phyloP scores from a whole-genome alignment of 129 eudicot genomes.

The Artemisia argyi region DNA sequence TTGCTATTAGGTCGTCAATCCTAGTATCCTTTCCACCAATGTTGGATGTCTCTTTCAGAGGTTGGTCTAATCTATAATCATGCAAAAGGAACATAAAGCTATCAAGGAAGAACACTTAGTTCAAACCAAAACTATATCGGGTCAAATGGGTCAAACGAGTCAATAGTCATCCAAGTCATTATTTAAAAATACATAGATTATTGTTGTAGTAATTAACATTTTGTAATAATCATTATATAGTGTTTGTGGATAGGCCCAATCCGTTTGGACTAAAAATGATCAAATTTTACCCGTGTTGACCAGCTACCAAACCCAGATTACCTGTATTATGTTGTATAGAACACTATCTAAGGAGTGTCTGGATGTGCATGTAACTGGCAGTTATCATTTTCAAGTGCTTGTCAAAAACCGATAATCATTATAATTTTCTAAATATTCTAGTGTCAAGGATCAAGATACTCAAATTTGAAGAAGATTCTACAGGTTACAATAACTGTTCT shows the following conservation, averaged over 20 bases:
- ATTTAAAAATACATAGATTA: too few relatives aligned
- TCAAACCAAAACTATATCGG: not conserved
- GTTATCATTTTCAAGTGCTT: not conserved
- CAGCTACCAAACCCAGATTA: too few relatives aligned
- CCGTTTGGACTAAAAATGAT: too few relatives aligned
- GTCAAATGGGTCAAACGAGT: too few relatives aligned
- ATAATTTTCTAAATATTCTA: not conserved
- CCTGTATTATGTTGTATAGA: not conserved
- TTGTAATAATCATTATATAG: not conserved
- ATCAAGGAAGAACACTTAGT: conserved; percentile 2
- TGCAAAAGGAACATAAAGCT: conserved; percentile 14
- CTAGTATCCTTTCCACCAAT: conserved; percentile 19
- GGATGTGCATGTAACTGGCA: not conserved
- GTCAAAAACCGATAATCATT: not conserved
- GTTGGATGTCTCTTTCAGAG: conserved; percentile 38
- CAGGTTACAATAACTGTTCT: not conserved
- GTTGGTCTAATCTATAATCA: conserved; percentile 62
- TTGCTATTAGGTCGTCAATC: conserved; percentile 32
- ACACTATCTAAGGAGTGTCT: conserved; percentile 6
- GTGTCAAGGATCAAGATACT: not conserved
- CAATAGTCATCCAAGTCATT: too few relatives aligned
- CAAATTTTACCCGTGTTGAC: too few relatives aligned
- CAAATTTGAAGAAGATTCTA: too few relatives aligned
- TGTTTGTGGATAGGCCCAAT: too few relatives aligned
- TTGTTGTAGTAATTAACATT: not conserved